A percentile compares a stretch with the other conserved stretches of the same genome.
These are phyloP conservation scores for Penicillium longicatenatum DNA, from an alignment of 495 filamentous ascomycete genomes.

Conservation along the genomic window DNA sequence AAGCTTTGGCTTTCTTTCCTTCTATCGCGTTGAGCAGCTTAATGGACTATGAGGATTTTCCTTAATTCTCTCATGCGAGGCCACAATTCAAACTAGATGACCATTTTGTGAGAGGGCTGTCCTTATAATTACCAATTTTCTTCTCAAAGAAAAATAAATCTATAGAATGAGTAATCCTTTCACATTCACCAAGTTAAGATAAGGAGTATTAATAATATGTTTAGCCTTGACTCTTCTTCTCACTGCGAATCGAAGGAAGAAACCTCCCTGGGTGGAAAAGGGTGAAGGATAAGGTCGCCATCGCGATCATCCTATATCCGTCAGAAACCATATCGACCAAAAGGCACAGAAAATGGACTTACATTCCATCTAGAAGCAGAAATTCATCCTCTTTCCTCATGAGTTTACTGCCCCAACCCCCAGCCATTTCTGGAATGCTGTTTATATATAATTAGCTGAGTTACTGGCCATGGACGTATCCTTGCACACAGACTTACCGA, in stretches of 20 bases:
- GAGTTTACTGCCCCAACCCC: conserved; percentile 66
- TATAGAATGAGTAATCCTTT: too few relatives aligned
- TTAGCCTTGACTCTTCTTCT: conserved; percentile 20
- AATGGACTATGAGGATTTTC: too few relatives aligned
- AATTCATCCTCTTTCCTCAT: conserved; percentile 69
- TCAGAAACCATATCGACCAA: background rate
- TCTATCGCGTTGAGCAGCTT: too few relatives aligned
- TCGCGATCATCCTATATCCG: conserved; percentile 46
- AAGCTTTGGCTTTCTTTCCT: too few relatives aligned
- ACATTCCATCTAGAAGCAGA: conserved; percentile 62
- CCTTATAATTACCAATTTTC: too few relatives aligned
- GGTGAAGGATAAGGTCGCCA: conserved; percentile 48
- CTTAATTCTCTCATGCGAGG: too few relatives aligned
- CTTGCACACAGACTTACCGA: conserved; percentile 39
- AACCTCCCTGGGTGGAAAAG: conserved; percentile 52
- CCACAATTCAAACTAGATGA: too few relatives aligned
- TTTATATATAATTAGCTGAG: conserved; percentile 9
- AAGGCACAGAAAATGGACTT: conserved; percentile 20
- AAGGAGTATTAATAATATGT: too few relatives aligned
- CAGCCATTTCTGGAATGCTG: conserved; percentile 58
- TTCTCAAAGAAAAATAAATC: too few relatives aligned
- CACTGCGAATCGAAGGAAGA: conserved; percentile 46
- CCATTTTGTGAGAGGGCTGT: too few relatives aligned
- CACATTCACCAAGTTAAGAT: too few relatives aligned
- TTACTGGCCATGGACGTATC: too few relatives aligned